Evolutionary conservation across 352 stramenopile genomes (phyloP), one percentile per base, ranked within the genome.

Genomic region (Globisporangium acanthophoron): DNA sequence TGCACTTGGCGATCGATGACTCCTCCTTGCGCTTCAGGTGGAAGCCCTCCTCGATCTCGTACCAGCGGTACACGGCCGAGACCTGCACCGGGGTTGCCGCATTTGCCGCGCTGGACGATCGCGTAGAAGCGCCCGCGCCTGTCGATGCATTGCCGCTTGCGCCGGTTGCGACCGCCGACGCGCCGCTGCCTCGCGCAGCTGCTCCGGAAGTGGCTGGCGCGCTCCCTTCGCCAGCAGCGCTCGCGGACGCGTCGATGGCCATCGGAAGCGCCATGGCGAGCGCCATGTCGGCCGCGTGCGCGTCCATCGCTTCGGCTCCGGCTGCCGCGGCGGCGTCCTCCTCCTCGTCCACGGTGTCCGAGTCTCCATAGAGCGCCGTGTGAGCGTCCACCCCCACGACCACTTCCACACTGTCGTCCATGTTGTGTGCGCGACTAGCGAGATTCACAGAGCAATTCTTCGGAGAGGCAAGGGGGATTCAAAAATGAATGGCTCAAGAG

Each of bases 61-160:
- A 92, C 69, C 80, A 92, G 27, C 80, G 79, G 55, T 92, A 90
- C 41, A 92, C 81, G 3, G 81, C 81, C 44, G 81, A 92, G n/a
- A 76, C 65, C 5, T 46, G 5, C 40, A 46, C 18, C 16, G 40
- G 18, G 16, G 40, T 3, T 16, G 40, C 2, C 4, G 13, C 12
- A 27, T 27, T 27, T 27, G 24, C 24, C 24, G 24, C 24, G 24
- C 24, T 27, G 24, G 24, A 27, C 24, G 24, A 27, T 27, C 24
- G 24, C 1, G 24, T 27, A 27, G 24, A 27, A 27, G 24, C 1
- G 24, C 24, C 24, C 1, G 24, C 24, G 1, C 24, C 24, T 27
- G 24, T 27, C 24, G 24, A 27, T 27, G 24, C 24, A 27, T 27
- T 27, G 24, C 24, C 24, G 24, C 24, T 27, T 27, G 24, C 39